phyloP scores from a whole-genome alignment of 2,329 filamentous ascomycete species.

The Beauveria asiatica region DNA sequence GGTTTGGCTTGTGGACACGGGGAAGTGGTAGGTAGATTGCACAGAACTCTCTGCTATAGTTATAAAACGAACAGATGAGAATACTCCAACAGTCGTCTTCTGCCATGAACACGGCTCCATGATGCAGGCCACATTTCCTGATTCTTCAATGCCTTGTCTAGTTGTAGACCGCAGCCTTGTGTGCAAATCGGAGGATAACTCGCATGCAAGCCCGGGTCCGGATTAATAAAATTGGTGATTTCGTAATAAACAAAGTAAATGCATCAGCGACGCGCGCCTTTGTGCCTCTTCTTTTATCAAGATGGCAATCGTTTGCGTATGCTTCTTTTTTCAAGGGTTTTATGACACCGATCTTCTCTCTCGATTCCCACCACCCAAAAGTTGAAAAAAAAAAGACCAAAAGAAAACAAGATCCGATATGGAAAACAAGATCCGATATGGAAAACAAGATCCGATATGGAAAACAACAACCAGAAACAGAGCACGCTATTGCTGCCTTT shows the following conservation, averaged over 20 bases:
- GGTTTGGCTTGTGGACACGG: background rate
- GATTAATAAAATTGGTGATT: background rate
- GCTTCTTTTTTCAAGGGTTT: background rate
- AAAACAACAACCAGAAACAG: conserved; percentile 6
- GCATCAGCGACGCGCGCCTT: conserved; percentile 4
- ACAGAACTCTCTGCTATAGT: too few species aligned
- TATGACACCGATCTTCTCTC: background rate
- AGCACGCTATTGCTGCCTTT: conserved; percentile 3
- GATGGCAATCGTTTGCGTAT: background rate
- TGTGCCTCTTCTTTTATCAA: conserved; percentile 5
- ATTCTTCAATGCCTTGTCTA: too few species aligned
- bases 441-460: background rate
- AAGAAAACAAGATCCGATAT: background rate
- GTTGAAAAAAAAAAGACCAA: background rate
- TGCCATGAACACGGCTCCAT: too few species aligned
- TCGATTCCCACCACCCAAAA: background rate
- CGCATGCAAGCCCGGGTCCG: background rate
- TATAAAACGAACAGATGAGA: too few species aligned
- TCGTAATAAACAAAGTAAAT: conserved; percentile 14
- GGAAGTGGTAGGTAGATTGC: background rate
- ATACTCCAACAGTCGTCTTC: too few species aligned
- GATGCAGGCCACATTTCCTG: too few species aligned
- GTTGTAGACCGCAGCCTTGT: too few species aligned
- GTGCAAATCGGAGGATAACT: too few species aligned
- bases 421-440: conserved; percentile 1